Percentiles rank a stretch among this genome's conserved stretches.
Conservation (phyloP, 1,139 yeast species). For the Pichia norvegensis region DNA sequence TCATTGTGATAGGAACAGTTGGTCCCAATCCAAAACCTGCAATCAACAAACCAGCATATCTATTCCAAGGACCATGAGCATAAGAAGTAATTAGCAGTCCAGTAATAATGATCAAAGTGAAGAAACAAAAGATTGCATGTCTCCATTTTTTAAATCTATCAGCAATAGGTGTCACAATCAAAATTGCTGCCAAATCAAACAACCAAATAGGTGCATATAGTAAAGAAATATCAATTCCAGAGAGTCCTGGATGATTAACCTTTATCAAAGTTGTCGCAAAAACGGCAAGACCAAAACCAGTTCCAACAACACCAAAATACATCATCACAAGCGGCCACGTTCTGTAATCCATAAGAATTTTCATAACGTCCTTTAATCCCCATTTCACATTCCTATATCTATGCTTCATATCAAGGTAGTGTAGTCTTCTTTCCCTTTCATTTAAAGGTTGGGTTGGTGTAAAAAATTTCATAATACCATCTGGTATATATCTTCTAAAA, state of each 20-base stretch:
- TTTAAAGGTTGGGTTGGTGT: constrained; percentile 45
- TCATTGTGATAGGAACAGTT: constrained; percentile 84
- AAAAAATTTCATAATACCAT: constrained; percentile 16
- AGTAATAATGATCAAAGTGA: constrained; percentile 59
- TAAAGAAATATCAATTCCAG: constrained; percentile 64
- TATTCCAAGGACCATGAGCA: constrained; percentile 66
- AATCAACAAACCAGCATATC: constrained; percentile 71
- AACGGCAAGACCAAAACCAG: constrained; percentile 78
- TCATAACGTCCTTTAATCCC: constrained; percentile 52
- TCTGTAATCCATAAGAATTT: constrained; percentile 54
- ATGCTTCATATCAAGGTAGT: constrained; percentile 53
- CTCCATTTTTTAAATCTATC: constrained; percentile 56
- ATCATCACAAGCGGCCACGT: constrained; percentile 77
- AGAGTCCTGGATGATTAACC: constrained; percentile 52
- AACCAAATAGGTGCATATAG: constrained; percentile 88
- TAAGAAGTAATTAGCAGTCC: constrained; percentile 74
- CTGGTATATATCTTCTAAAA: constrained; percentile 19
- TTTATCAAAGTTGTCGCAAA: constrained; percentile 78
- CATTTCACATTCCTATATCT: constrained; percentile 43
- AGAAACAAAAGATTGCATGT: constrained; percentile 51
- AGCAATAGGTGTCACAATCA: constrained; percentile 70
- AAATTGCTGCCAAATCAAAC: constrained; percentile 73
- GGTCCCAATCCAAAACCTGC: constrained; percentile 87
- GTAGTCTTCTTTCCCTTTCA: constrained; percentile 46
- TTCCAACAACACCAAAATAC: constrained; percentile 91